These are phyloP conservation scores for Apiotrichum akiyoshidainum DNA, from an alignment of 1,284 basidiomycete genomes.

Conservation along the genomic window DNA sequence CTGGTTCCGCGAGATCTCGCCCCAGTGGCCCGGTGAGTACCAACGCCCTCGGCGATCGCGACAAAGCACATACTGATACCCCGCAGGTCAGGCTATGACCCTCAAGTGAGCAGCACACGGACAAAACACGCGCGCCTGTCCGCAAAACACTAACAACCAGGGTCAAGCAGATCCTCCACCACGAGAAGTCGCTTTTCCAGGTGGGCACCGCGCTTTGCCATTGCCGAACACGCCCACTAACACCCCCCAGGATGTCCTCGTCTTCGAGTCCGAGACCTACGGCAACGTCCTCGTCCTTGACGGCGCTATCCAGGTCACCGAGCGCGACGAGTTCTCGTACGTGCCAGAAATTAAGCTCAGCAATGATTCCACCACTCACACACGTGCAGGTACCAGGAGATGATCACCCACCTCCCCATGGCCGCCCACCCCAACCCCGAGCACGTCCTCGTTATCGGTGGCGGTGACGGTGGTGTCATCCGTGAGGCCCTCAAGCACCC, in stretches of 20 bases:
- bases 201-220: slow-evolving; percentile 25
- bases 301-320: slow-evolving; percentile 93
- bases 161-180: slow-evolving; percentile 92
- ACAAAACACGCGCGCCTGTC: neutral
- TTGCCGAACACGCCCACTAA: neutral
- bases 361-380: slow-evolving; percentile 3
- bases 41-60: slow-evolving; percentile 20
- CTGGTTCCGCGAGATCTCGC: slow-evolving; percentile 96
- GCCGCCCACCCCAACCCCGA: slow-evolving; percentile 95
- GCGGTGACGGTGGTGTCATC: slow-evolving; percentile 93
- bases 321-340: slow-evolving; percentile 92
- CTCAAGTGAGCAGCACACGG: slow-evolving; percentile 58
- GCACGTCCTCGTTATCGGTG: slow-evolving; percentile 93
- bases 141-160: slow-evolving; percentile 25
- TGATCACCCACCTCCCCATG: slow-evolving; percentile 96
- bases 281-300: slow-evolving; percentile 96
- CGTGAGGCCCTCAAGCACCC: slow-evolving; percentile 96
- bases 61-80: slow-evolving; percentile 9
- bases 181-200: slow-evolving; percentile 81
- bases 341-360: slow-evolving; percentile 57
- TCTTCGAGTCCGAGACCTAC: slow-evolving; percentile 90
- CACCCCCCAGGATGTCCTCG: slow-evolving; percentile 76
- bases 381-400: slow-evolving; percentile 85
- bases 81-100: slow-evolving; percentile 77
- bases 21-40: slow-evolving; percentile 82